Base-by-base conservation (phyloP, 805 yeast species). In the Kluyveromyces starmeri region DNA sequence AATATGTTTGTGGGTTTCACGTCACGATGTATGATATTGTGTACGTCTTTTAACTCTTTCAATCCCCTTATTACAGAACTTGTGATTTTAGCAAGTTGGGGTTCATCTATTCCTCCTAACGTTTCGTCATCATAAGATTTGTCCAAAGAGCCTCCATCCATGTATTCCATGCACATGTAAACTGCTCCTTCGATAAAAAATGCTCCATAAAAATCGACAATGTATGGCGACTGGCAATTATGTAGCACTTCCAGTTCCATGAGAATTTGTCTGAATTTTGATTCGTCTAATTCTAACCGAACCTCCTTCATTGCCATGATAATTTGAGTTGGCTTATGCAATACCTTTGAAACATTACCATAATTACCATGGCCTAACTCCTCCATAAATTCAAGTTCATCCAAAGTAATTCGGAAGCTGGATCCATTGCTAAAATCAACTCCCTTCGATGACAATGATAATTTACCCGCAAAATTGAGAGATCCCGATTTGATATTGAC, bases 231-330 rank as follows among this genome's bases (percentile, higher is more conserved):
- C 44, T 74, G 73, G 62, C 97, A 92, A 49, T 81, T 83, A 61
- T 92, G 97, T 44, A 92, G 68, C 35, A 92, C 81, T 50, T 92
- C 97, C 41, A 92, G 66, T 58, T 92, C 98, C 97, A 92, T 92
- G 48, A 92, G 65, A 44, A 92, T 92, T 53, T 92, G 97, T 41
- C 89, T 72, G 56, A 92, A 83, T 54, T 86, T 86, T n/a, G 83
- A 71, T 50, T 89, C 96, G 53, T 92, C 97, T 40, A 92, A 68
- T 55, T 89, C 97, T 29, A 92, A 64, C 35, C 96, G 67, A 28
- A 92, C 95, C 57, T 92, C 97, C 58, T 92, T 92, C 94, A 92
- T 85, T 2, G 97, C 97, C 96, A 92, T 86, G 13, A 77, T 61
- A 13, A 89, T 82, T 14, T 85, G 83, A 0, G 95, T 86, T 9